Conservation (phyloP, 176 grass and related monocot genomes). For the Carex littledalei region DNA sequence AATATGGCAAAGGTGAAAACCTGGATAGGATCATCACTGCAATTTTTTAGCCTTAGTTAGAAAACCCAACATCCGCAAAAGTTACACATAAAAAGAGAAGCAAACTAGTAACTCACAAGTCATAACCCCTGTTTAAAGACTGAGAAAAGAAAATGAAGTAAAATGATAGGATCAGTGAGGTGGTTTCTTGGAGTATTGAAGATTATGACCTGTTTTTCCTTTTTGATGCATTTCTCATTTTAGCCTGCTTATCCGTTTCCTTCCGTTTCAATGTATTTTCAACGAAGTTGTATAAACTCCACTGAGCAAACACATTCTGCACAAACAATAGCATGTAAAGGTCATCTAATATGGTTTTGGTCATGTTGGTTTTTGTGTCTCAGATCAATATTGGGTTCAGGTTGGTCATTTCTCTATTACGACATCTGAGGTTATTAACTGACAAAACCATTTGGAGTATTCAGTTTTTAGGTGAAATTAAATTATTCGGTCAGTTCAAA, state of each 20-base stretch:
- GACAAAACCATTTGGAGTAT: not conserved
- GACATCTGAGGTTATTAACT: not conserved
- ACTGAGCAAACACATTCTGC: constrained; percentile 74
- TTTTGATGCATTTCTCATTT: constrained; percentile 42
- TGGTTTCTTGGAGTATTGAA: constrained; percentile 50
- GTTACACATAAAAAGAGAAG: not conserved
- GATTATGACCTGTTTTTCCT: constrained; percentile 57
- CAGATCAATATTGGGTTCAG: not conserved
- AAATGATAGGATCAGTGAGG: constrained; percentile 9
- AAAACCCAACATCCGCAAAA: not conserved
- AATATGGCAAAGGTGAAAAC: not conserved
- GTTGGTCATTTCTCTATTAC: not conserved
- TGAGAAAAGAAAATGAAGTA: not conserved
- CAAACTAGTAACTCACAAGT: not conserved
- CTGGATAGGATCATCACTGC: not conserved
- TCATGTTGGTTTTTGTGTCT: not conserved
- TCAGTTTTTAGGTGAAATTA: not conserved
- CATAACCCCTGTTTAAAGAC: not conserved
- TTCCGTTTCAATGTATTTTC: constrained; percentile 56
- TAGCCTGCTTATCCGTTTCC: constrained; percentile 18
- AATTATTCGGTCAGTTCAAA: not conserved
- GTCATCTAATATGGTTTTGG: not conserved
- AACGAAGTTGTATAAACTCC: constrained; percentile 82
- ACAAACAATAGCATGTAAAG: constrained; percentile 10
- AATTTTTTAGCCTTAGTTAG: not conserved